A percentile compares a stretch with the other conserved stretches of the same genome.
Conservation (phyloP, 2,329 filamentous ascomycete species). For the Aspergillus sp. region DNA sequence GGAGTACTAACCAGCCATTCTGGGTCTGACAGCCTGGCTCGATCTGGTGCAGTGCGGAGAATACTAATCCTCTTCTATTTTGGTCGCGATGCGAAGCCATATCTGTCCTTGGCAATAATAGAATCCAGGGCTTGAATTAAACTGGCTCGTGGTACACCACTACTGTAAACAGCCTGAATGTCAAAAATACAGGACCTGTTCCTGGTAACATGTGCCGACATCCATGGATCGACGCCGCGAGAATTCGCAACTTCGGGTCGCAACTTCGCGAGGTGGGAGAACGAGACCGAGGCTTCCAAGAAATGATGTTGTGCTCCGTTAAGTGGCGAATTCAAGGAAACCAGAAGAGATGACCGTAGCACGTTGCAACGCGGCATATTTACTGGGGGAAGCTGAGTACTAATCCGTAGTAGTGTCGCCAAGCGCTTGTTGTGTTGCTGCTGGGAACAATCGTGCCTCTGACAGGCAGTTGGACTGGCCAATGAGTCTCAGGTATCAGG, state of each 20-base stretch:
- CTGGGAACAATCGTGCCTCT: neutral
- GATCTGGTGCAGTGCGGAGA: conserved; percentile 16
- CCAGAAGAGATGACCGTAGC: neutral
- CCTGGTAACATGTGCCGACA: neutral
- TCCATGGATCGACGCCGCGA: neutral
- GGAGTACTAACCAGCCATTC: too few species aligned
- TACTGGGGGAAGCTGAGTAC: neutral
- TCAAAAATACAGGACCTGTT: neutral
- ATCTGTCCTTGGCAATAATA: neutral
- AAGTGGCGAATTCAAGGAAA: neutral
- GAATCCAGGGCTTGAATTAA: neutral
- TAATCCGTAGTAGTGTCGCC: neutral
- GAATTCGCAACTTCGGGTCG: neutral
- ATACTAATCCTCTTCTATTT: neutral
- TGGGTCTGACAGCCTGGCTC: neutral
- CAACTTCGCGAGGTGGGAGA: neutral
- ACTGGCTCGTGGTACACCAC: neutral
- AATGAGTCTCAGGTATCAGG: neutral
- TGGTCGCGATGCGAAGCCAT: neutral
- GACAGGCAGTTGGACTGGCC: neutral
- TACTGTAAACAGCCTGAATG: too few species aligned
- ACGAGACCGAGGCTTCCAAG: conserved; percentile 1
- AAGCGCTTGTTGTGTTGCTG: neutral
- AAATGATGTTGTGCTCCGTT: neutral
- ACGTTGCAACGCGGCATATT: neutral